Evolutionary conservation across 1,284 basidiomycete species (phyloP).

Genomic region (Ceratobasidium sp.): DNA sequence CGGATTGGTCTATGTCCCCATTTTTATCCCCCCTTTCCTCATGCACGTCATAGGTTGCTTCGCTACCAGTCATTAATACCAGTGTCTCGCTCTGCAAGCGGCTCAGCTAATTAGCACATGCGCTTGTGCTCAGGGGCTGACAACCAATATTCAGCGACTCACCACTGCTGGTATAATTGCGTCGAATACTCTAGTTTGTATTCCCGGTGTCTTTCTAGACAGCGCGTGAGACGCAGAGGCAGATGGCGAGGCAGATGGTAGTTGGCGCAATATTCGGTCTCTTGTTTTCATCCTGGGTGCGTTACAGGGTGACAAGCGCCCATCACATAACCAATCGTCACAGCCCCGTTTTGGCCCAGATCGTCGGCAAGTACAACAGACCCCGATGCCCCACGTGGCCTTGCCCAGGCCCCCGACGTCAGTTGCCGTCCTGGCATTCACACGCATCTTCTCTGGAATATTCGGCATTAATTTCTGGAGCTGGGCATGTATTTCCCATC

Average conservation of each 20-base stretch:
- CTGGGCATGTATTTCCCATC: neutral
- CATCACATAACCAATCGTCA: conserved; percentile 6
- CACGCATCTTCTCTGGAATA: neutral
- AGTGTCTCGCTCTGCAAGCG: neutral
- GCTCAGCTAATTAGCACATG: neutral
- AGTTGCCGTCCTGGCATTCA: neutral
- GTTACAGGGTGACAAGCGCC: conserved; percentile 11
- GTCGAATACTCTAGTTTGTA: neutral
- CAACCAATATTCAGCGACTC: neutral
- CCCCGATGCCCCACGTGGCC: conserved; percentile 5
- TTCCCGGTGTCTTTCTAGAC: neutral
- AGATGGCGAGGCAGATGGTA: neutral
- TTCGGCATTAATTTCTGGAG: neutral
- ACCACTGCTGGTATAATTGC: neutral
- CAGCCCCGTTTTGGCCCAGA: neutral
- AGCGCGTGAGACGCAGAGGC: neutral
- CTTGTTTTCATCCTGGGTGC: conserved; percentile 1
- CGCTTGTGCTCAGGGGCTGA: neutral
- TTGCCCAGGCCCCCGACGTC: conserved; percentile 4
- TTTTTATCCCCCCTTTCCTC: neutral
- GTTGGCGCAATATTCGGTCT: neutral
- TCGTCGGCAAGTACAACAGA: conserved; percentile 11
- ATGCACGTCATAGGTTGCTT: conserved; percentile 17
- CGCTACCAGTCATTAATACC: conserved; percentile 17
- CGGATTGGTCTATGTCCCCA: neutral